Evolutionary conservation across 345 rosid species (phyloP).

Genomic region (Aquilaria yunnanensis): DNA sequence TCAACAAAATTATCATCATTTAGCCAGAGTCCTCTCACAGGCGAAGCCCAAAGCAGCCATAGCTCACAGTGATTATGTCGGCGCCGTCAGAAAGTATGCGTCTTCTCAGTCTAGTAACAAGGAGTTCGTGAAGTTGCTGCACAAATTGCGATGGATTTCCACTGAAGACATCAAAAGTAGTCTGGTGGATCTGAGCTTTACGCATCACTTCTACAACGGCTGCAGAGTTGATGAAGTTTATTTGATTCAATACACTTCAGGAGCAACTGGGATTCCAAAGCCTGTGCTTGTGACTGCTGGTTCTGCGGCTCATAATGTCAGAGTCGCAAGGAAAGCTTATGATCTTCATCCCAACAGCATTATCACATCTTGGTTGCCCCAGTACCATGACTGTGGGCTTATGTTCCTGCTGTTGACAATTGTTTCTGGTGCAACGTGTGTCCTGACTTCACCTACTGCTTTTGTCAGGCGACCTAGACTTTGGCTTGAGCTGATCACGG

Average conservation of each 20-base stretch:
- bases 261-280: slow-evolving; percentile 60
- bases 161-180: slow-evolving; percentile 25
- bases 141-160: slow-evolving; percentile 36
- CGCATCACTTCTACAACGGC: slow-evolving; percentile 20
- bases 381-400: slow-evolving; percentile 64
- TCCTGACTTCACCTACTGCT: slow-evolving; percentile 35
- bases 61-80: slow-evolving; percentile 31
- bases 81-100: slow-evolving; percentile 21
- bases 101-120: slow-evolving; percentile 22
- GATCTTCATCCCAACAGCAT: slow-evolving; percentile 47
- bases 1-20: slow-evolving; percentile 30
- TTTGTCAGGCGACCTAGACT: slow-evolving; percentile 42
- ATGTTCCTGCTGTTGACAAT: slow-evolving; percentile 48
- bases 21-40: slow-evolving; percentile 44
- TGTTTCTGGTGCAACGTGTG: slow-evolving; percentile 52
- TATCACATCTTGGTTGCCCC: slow-evolving; percentile 57
- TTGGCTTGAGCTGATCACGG: slow-evolving; percentile 52
- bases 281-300: slow-evolving; percentile 57
- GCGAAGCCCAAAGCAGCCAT: slow-evolving; percentile 57
- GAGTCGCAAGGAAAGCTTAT: slow-evolving; percentile 49
- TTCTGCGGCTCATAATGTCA: slow-evolving; percentile 60
- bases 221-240: slow-evolving; percentile 37
- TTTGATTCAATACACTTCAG: slow-evolving; percentile 65
- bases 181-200: neutral
- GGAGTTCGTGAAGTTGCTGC: slow-evolving; percentile 28